These are phyloP conservation scores for Dothiorella sarmentorum DNA, from an alignment of 2,329 filamentous ascomycete genomes.

Conservation along the genomic window DNA sequence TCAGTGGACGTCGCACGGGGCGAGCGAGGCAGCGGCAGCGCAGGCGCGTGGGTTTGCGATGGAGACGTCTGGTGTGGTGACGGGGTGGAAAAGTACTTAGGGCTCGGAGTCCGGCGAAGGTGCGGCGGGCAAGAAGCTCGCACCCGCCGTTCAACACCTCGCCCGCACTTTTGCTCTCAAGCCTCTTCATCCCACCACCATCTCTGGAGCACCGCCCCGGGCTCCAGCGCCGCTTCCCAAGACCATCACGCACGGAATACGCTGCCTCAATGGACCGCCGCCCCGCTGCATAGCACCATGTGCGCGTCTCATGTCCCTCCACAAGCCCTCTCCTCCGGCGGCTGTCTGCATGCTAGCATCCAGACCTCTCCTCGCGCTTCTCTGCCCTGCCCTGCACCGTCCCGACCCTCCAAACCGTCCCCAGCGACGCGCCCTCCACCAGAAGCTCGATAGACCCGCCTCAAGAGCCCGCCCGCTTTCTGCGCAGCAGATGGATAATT, in stretches of 20 bases:
- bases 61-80: conserved; percentile 32
- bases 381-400: conserved; percentile 27
- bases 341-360: conserved; percentile 45
- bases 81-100: not conserved
- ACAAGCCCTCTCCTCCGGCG: conserved; percentile 53
- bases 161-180: not conserved
- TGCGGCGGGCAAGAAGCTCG: not conserved
- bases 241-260: not conserved
- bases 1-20: not conserved
- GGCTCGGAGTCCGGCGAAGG: not conserved
- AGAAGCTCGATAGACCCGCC: conserved; percentile 20
- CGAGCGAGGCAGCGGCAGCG: not conserved
- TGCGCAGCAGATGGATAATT: conserved; percentile 44
- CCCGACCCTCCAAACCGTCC: not conserved
- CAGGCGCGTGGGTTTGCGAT: conserved; percentile 1
- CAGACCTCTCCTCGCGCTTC: conserved; percentile 31
- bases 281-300: conserved; percentile 50
- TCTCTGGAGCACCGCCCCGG: not conserved
- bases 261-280: conserved; percentile 1
- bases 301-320: conserved; percentile 61
- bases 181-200: not conserved
- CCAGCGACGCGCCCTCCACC: conserved; percentile 24
- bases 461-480: conserved; percentile 24
- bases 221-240: not conserved
- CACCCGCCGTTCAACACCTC: not conserved